A percentile compares a stretch with the other conserved stretches of the same genome.
Conservation (phyloP, 768 basidiomycete species). For the Amanita exitialis region DNA sequence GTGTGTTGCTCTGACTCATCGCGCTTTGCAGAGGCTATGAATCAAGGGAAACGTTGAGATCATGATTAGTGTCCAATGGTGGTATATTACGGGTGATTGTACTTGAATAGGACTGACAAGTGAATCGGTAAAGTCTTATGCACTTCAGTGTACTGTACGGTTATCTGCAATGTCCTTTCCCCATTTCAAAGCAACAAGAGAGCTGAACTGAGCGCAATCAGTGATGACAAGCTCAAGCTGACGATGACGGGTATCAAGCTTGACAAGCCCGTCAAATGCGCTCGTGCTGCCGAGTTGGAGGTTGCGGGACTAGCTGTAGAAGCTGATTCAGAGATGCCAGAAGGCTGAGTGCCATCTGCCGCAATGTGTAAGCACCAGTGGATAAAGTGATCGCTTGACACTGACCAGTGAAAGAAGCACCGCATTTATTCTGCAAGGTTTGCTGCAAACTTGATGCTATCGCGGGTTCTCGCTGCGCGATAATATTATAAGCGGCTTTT, state of each 20-base stretch:
- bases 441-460: conserved; percentile 18
- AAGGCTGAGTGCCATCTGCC: conserved; percentile 28
- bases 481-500: conserved; percentile 40
- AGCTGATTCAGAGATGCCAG: conserved; percentile 24
- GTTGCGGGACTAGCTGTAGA: conserved; percentile 12
- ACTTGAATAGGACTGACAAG: neutral
- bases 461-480: conserved; percentile 24
- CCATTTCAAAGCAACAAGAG: neutral
- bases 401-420: conserved; percentile 43
- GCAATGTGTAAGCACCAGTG: neutral
- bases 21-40: conserved; percentile 31
- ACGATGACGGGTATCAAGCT: neutral
- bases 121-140: neutral
- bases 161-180: neutral
- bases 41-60: conserved; percentile 30
- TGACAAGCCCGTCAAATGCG: neutral
- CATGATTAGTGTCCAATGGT: neutral
- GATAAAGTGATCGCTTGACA: conserved; percentile 3
- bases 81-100: no score
- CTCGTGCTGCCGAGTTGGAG: conserved; percentile 10
- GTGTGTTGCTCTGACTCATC: neutral
- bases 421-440: conserved; percentile 30
- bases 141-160: neutral
- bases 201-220: neutral
- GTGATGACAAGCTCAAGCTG: neutral